Evolutionary conservation across 768 basidiomycete species (phyloP), one percentile per base, ranked within the genome.

Genomic region (Pleurotus citrinopileatus): DNA sequence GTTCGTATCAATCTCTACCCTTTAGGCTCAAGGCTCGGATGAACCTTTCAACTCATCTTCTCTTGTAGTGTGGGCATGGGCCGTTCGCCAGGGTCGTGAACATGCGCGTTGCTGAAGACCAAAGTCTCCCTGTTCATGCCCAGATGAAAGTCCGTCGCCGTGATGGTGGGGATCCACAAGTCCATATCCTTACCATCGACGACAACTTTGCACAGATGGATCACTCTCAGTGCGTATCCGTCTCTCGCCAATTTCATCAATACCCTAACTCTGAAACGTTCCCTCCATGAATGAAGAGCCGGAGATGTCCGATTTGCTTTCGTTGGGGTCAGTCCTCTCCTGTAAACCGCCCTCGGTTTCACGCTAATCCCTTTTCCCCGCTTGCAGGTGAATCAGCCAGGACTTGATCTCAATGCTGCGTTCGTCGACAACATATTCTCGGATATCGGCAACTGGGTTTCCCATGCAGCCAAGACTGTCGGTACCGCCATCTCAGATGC

Each of bases 101-200:
- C n/a, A 65, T 68, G 2, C 71, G 69, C 67, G 61, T 65, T n/a
- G 62, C 71, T 2, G 60, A 67, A 9, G 66, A 76, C 52, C 76
- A 75, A 57, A 67, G 67, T 0, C 60, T 74, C 9, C 71, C 73
- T 0, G 27, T 55, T 1, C 29, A 53, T 20, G 54, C 71, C 10
- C 61, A 60, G 0, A 44, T 51, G 37, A 55, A 57, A 19, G 53
- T 71, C 37, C 46, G 59, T 4, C 65, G 67, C n/a, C 60, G 69
- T 5, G 64, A 63, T 48, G 65, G 61, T 20, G 44, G 52, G 8
- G 22, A 32, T 0, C 61, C 68, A 15, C 59, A 62, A 27, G 72
- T 74, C 20, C 64, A 68, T 27, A 69, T 65, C 4, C 59, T 77
- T n/a, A 60, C 56, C n/a, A 61, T 72, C 13, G 70, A 70, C 56